Percentiles rank a stretch among this genome's conserved stretches.
These are phyloP conservation scores for Volvox africanus DNA, from an alignment of 139 green algal species.

Conservation along the genomic window DNA sequence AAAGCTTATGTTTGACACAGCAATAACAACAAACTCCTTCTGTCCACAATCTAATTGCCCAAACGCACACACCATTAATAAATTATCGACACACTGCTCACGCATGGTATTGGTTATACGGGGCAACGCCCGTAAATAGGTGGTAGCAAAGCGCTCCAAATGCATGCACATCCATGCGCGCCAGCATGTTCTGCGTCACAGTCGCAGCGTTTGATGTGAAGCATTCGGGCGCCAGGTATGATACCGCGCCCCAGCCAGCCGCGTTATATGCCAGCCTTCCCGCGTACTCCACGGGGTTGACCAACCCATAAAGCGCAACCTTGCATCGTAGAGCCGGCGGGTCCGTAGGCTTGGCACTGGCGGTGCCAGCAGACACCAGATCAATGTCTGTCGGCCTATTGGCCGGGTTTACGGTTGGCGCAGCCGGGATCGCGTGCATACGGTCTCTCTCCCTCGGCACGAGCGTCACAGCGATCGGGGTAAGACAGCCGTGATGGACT, in stretches of 20 bases:
- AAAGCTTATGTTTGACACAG: background rate
- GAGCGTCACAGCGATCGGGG: background rate
- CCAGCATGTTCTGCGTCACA: background rate
- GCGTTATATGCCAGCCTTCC: background rate
- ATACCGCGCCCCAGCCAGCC: background rate
- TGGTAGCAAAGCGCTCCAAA: conserved; percentile 4
- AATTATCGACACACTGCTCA: background rate
- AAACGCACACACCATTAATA: background rate
- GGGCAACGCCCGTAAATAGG: background rate
- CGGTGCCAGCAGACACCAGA: background rate
- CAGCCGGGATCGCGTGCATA: too few relatives aligned
- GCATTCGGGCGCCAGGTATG: conserved; percentile 13
- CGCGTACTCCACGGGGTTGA: background rate
- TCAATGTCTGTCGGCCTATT: background rate
- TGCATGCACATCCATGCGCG: background rate
- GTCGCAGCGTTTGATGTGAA: background rate
- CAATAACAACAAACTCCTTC: background rate
- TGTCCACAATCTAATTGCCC: background rate
- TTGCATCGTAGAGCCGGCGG: background rate
- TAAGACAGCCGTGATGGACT: background rate
- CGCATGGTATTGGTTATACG: conserved; percentile 6
- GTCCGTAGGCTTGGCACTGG: background rate
- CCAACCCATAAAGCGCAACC: background rate
- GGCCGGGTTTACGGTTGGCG: background rate
- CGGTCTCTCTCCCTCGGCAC: background rate